A percentile compares a stretch with the other conserved stretches of the same genome.
Conservation (phyloP, 768 basidiomycete species). For the Phallus indusiatus region DNA sequence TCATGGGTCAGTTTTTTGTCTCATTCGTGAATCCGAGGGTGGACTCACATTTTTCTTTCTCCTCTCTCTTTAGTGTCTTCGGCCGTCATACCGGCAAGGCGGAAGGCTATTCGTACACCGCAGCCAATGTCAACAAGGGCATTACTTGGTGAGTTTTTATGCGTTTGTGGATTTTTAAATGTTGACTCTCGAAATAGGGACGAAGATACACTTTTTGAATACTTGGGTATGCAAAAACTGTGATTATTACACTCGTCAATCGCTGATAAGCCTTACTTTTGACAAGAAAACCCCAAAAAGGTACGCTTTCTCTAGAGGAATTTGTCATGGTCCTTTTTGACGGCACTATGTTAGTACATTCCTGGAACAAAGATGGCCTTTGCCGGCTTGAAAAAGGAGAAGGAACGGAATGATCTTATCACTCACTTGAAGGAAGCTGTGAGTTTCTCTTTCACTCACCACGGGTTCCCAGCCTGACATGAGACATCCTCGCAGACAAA, state of each 20-base stretch:
- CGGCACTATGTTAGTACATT: slow-evolving; percentile 52
- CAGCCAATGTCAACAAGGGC: slow-evolving; percentile 94
- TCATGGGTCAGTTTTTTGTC: slow-evolving; percentile 54
- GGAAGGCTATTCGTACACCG: slow-evolving; percentile 83
- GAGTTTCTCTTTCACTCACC: slow-evolving; percentile 20
- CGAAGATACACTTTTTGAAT: slow-evolving; percentile 87
- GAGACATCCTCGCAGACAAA: background rate
- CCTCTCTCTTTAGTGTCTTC: slow-evolving; percentile 43
- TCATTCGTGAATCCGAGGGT: background rate
- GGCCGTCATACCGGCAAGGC: slow-evolving; percentile 82
- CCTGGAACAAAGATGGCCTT: slow-evolving; percentile 99
- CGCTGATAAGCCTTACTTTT: slow-evolving; percentile 6
- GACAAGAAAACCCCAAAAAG: slow-evolving; percentile 89
- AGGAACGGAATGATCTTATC: slow-evolving; percentile 93
- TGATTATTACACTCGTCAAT: background rate
- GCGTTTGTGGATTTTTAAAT: background rate
- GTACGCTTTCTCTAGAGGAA: slow-evolving; percentile 29
- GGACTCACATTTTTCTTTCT: too few species aligned
- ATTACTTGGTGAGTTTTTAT: slow-evolving; percentile 50
- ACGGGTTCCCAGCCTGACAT: background rate
- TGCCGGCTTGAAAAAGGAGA: slow-evolving; percentile 96
- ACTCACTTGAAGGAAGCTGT: slow-evolving; percentile 72
- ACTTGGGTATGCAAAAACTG: slow-evolving; percentile 38
- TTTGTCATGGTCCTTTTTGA: background rate
- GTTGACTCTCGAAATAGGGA: slow-evolving; percentile 19